Percentiles rank a stretch among this genome's conserved stretches.
Conservation (phyloP, 75 land plant genomes). For the Cryptomeria japonica region DNA sequence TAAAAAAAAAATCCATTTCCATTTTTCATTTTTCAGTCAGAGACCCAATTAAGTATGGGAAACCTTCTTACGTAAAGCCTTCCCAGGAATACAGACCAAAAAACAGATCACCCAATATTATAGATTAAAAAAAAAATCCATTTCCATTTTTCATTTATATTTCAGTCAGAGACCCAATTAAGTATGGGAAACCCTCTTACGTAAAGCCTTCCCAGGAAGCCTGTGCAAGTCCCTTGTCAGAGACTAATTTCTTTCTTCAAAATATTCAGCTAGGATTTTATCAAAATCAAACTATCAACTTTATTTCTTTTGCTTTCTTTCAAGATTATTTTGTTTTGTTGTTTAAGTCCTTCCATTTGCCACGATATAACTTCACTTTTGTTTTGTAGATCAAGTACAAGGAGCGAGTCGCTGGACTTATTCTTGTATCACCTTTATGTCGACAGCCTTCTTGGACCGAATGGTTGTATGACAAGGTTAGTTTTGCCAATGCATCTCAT, state of each 20-base stretch:
- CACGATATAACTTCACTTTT: background rate
- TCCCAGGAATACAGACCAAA: too few species aligned
- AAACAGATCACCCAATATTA: too few species aligned
- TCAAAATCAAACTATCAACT: background rate
- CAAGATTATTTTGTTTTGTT: background rate
- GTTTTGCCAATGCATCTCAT: too few species aligned
- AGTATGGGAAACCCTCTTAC: background rate
- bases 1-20: too few species aligned
- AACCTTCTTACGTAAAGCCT: background rate
- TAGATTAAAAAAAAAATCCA: too few species aligned
- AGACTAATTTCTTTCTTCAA: too few species aligned
- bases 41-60: background rate
- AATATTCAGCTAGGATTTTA: background rate
- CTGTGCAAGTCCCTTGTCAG: background rate
- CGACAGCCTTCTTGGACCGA: slow-evolving; percentile 23
- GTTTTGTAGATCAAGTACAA: slow-evolving; percentile 26
- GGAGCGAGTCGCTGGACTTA: slow-evolving; percentile 26
- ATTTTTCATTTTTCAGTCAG: too few species aligned
- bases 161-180: background rate
- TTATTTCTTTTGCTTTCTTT: background rate
- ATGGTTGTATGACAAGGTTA: slow-evolving; percentile 29
- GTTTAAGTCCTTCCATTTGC: background rate
- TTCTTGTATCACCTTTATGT: slow-evolving; percentile 25
- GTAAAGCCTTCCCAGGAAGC: background rate
- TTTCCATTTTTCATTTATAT: too few species aligned